These are phyloP conservation scores for Spirogloea muscicola DNA, from an alignment of 139 green algal species.

Conservation along the genomic window DNA sequence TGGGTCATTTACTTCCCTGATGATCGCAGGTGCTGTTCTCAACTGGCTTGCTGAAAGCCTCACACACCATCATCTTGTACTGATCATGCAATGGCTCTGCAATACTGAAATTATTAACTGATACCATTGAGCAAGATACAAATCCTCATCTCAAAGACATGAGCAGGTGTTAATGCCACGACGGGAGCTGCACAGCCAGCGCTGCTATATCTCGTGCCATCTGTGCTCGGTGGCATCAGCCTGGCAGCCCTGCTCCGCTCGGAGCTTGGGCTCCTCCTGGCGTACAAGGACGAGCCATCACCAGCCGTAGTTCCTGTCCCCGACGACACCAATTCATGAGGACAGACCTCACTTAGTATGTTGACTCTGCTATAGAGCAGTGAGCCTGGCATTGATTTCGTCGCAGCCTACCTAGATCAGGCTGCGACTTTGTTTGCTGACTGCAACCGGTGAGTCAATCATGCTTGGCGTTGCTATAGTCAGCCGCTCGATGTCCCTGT, in stretches of 20 bases:
- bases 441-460: background rate
- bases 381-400: background rate
- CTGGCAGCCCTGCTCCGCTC: background rate
- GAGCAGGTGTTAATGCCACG: constrained; percentile 19
- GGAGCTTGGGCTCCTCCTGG: constrained; percentile 1
- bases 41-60: too few species aligned
- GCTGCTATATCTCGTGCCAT: constrained; percentile 40
- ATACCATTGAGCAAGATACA: too few species aligned
- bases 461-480: background rate
- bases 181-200: constrained; percentile 32
- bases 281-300: constrained; percentile 6
- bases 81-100: too few species aligned
- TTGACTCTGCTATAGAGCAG: background rate
- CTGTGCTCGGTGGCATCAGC: constrained; percentile 10
- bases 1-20: too few species aligned
- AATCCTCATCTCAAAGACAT: too few species aligned
- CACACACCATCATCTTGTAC: too few species aligned
- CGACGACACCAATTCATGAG: background rate
- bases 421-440: background rate
- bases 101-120: too few species aligned
- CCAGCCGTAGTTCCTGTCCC: background rate
- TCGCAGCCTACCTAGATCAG: background rate
- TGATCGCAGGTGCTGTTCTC: too few species aligned
- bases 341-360: background rate
- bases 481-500: too few species aligned